Base-by-base conservation (phyloP, 2,329 filamentous ascomycete species). In the Endocalyx cinctus region DNA sequence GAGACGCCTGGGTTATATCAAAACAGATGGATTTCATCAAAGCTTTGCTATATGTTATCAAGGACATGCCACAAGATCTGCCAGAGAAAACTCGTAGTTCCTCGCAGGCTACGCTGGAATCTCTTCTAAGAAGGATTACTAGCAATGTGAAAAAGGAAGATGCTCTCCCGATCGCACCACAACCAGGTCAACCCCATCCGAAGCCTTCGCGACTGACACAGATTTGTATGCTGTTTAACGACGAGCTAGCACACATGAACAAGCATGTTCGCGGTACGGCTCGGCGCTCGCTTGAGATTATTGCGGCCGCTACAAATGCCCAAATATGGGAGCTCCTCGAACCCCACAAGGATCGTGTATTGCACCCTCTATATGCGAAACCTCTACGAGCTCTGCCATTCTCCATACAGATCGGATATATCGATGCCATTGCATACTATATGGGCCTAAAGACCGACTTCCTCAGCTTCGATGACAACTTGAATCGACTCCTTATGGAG, bases 381-480 rank as follows among this genome's bases (percentile, higher is more conserved):
- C 92, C 92, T 11, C 64, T 99, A 14, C 78, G 92, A 41, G 94
- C 92, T 1, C 67, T 99, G 41, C 92, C 92, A 0, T 98, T 98
- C 54, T 75, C 87, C 5, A 90, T 87, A 3, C 94, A 98, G 63
- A 98, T 98, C 47, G 94, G 92, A 4, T 97, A 94, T 54, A 96
- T 99, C 47, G 94, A 98, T 57, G 92, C 92, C 1, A 88, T 98
- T 54, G 95, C 87, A 0, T 98, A 94, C 60, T 94, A 94, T 54
- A 77, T 99, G 66, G 82, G 83, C 36, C 71, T 98, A 30, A 90
- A 94, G 57, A 80, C 83, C 30, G 84, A 92, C 45, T 90, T 96
- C 51, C 79, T 98, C 17, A 79, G 82, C 6, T 95, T 97, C 57
- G 92, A 96, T 46, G 90, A 97, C 31, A 81, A 89, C 43, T 72